Percentiles rank a stretch among this genome's conserved stretches.
phyloP scores from a whole-genome alignment of 2,329 filamentous ascomycete genomes.

The Bipolaris bicolor region DNA sequence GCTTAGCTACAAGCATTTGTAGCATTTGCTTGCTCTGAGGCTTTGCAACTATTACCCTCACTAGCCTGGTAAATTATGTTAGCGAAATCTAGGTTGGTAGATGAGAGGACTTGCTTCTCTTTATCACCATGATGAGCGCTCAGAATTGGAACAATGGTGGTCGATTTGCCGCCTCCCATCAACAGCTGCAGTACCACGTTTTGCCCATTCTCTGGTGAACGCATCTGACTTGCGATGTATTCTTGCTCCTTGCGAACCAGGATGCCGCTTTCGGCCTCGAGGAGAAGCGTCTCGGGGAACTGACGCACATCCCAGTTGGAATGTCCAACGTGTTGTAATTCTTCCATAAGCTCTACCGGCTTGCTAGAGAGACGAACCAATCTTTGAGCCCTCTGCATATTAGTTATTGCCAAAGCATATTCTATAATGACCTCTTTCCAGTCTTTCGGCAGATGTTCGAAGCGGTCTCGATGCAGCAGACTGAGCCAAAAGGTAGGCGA shows the following conservation, averaged over 20 bases:
- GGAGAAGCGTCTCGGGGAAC: constrained; percentile 65
- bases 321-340: constrained; percentile 60
- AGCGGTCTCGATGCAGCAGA: constrained; percentile 29
- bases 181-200: constrained; percentile 45
- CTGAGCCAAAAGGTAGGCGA: constrained; percentile 34
- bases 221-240: constrained; percentile 65
- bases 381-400: constrained; percentile 40
- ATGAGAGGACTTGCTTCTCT: constrained; percentile 24
- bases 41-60: constrained; percentile 66
- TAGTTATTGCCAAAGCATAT: constrained; percentile 36
- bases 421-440: constrained; percentile 35
- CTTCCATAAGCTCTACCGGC: constrained; percentile 32
- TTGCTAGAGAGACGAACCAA: constrained; percentile 21
- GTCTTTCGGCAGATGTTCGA: constrained; percentile 14
- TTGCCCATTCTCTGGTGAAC: constrained; percentile 24
- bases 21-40: constrained; percentile 67
- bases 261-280: constrained; percentile 69
- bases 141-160: constrained; percentile 41
- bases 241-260: constrained; percentile 66
- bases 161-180: constrained; percentile 47
- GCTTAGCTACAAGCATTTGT: constrained; percentile 60
- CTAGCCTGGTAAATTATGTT: constrained; percentile 48
- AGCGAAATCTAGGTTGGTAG: background rate
- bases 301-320: constrained; percentile 60
- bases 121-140: constrained; percentile 57